Evolutionary conservation across 805 yeast species (phyloP).

Genomic region (Teunomyces aglyptinius): DNA sequence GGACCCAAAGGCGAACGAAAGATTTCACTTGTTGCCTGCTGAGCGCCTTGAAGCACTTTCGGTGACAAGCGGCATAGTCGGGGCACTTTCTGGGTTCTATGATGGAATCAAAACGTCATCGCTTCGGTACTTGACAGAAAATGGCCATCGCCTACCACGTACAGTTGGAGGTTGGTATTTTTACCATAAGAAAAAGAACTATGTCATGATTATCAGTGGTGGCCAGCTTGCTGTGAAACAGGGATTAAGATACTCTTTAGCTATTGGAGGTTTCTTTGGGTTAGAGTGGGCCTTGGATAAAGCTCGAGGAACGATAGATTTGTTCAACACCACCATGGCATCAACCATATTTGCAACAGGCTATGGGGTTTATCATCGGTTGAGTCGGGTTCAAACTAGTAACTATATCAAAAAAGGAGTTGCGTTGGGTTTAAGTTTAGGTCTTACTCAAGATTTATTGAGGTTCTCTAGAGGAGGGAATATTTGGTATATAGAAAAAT

Average conservation of each 20-base stretch:
- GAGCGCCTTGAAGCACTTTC: constrained; percentile 46
- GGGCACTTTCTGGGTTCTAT: constrained; percentile 55
- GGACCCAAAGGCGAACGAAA: constrained; percentile 23
- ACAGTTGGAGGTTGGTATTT: constrained; percentile 85
- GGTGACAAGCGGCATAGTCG: constrained; percentile 39
- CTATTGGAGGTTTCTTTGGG: constrained; percentile 53
- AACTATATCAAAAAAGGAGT: constrained; percentile 52
- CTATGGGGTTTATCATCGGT: constrained; percentile 46
- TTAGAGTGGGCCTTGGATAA: constrained; percentile 62
- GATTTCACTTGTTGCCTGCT: constrained; percentile 51
- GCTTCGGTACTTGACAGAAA: constrained; percentile 67
- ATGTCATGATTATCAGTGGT: constrained; percentile 62
- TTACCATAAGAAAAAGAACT: constrained; percentile 80
- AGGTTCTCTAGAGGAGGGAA: constrained; percentile 57
- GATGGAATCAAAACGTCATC: constrained; percentile 57
- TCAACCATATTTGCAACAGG: constrained; percentile 50
- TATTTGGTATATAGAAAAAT: constrained; percentile 57
- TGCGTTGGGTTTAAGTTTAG: constrained; percentile 57
- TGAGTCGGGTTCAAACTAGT: constrained; percentile 43
- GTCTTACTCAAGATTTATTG: constrained; percentile 64
- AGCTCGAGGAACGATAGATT: constrained; percentile 52
- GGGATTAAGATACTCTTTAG: constrained; percentile 34
- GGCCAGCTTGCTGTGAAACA: constrained; percentile 46
- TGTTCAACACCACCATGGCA: constrained; percentile 60
- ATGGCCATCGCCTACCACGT: constrained; percentile 76